Percentiles rank a stretch among this genome's conserved stretches.
Evolutionary conservation across 164 flowering plant species (phyloP).

Genomic region (Pachysandra terminalis): DNA sequence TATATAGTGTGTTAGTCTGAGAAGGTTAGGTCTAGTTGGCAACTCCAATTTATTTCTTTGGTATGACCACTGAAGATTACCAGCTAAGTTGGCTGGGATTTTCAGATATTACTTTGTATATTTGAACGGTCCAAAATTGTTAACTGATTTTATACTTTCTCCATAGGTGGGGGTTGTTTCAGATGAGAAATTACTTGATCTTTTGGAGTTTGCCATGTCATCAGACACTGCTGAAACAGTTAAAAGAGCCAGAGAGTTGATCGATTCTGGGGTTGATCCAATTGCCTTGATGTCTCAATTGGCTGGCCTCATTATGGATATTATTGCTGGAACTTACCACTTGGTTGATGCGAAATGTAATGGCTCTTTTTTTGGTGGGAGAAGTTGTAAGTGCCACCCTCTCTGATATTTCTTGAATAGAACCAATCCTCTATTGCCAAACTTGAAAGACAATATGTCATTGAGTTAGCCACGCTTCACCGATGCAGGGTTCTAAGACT

Average conservation of each 20-base stretch:
- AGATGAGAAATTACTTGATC: constrained; percentile 86
- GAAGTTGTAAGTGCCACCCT: constrained; percentile 57
- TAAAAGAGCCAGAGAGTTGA: constrained; percentile 78
- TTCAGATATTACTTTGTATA: neutral
- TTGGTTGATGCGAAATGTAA: constrained; percentile 37
- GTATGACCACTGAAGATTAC: too few species aligned
- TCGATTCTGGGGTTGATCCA: constrained; percentile 95
- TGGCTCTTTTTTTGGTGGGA: constrained; percentile 45
- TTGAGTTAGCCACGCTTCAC: neutral
- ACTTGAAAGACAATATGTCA: neutral
- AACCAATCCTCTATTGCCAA: neutral
- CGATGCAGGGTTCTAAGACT: neutral
- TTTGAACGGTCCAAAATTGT: neutral
- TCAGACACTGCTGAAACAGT: constrained; percentile 95
- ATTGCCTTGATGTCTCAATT: constrained; percentile 90
- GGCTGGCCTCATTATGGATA: constrained; percentile 96
- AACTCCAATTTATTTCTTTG: too few species aligned
- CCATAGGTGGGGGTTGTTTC: constrained; percentile 87
- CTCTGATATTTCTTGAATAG: neutral
- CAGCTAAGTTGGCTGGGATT: neutral
- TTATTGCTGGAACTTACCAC: constrained; percentile 84
- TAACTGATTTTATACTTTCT: constrained; percentile 3
- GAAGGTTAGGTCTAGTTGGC: too few species aligned
- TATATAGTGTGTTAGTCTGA: too few species aligned
- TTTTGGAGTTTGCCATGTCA: constrained; percentile 91